Percentiles rank a stretch among this genome's conserved stretches.
Evolutionary conservation across 2,329 filamentous ascomycete genomes (phyloP).

Genomic region (Pyrenochaeta sp.): DNA sequence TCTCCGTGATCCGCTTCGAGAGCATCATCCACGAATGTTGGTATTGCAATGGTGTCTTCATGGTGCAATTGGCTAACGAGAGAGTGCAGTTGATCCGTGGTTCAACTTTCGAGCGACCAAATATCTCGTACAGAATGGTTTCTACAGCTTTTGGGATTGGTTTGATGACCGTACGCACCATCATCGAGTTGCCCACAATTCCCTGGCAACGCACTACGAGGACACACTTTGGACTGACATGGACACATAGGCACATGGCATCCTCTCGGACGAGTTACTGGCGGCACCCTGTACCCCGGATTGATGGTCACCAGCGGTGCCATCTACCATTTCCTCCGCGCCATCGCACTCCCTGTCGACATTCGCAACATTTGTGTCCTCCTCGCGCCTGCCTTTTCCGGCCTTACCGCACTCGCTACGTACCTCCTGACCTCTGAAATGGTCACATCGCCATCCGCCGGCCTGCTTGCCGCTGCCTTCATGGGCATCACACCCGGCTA

Average conservation of each 20-base stretch:
- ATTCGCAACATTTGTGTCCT: slow-evolving; percentile 99
- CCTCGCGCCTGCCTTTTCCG: slow-evolving; percentile 92
- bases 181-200: slow-evolving; percentile 11
- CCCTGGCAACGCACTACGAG: background rate
- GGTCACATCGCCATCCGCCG: slow-evolving; percentile 92
- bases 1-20: slow-evolving; percentile 98
- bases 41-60: slow-evolving; percentile 52
- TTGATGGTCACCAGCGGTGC: slow-evolving; percentile 98
- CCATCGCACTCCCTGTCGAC: slow-evolving; percentile 90
- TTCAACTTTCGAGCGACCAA: slow-evolving; percentile 99
- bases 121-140: slow-evolving; percentile 95
- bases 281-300: slow-evolving; percentile 97
- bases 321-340: slow-evolving; percentile 93
- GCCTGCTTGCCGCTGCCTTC: slow-evolving; percentile 90
- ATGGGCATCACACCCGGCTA: slow-evolving; percentile 99
- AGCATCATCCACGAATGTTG: slow-evolving; percentile 99
- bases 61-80: slow-evolving; percentile 35
- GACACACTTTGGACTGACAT: slow-evolving; percentile 22
- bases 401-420: slow-evolving; percentile 88
- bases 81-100: slow-evolving; percentile 88
- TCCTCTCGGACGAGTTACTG: slow-evolving; percentile 95
- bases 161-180: slow-evolving; percentile 85
- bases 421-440: slow-evolving; percentile 98
- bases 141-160: slow-evolving; percentile 99
- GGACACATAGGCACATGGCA: slow-evolving; percentile 83